phyloP scores from a whole-genome alignment of 805 yeast species.

The Starmerella powellii region DNA sequence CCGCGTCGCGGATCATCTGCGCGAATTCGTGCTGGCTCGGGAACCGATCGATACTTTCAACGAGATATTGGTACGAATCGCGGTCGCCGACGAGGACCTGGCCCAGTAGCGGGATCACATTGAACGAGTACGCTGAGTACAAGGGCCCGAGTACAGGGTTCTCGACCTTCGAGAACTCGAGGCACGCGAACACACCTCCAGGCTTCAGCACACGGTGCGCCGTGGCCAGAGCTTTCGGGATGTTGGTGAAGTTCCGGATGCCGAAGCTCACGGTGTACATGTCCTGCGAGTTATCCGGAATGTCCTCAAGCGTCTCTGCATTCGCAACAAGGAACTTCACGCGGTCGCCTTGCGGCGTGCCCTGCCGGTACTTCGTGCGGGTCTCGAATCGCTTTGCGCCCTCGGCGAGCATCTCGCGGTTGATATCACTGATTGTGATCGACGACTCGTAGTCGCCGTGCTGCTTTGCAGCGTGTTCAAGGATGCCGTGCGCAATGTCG shows the following conservation, averaged over 20 bases:
- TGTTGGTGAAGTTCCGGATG: constrained; percentile 87
- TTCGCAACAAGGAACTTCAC: constrained; percentile 78
- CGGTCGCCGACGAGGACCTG: constrained; percentile 90
- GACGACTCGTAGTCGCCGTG: constrained; percentile 63
- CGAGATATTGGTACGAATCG: constrained; percentile 91
- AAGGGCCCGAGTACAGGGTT: constrained; percentile 60
- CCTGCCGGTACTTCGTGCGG: constrained; percentile 25
- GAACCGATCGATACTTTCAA: constrained; percentile 83
- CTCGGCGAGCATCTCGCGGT: constrained; percentile 89
- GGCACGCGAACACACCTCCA: constrained; percentile 94
- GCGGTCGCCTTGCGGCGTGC: constrained; percentile 52
- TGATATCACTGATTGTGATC: constrained; percentile 90
- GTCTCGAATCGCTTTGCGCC: constrained; percentile 63
- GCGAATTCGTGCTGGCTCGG: constrained; percentile 89
- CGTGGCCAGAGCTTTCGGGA: constrained; percentile 87
- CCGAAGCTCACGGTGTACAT: constrained; percentile 96
- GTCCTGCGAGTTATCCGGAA: constrained; percentile 80
- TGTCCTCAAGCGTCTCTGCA: constrained; percentile 77
- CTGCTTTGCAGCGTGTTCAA: constrained; percentile 75
- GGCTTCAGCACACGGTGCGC: constrained; percentile 93
- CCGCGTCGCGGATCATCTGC: constrained; percentile 85
- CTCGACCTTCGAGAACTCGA: constrained; percentile 87
- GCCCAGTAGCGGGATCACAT: constrained; percentile 84
- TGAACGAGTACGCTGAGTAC: constrained; percentile 82
- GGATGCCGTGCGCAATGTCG: constrained; percentile 88